These are phyloP conservation scores for Arthrobotrys pseudoclavata DNA, from an alignment of 2,329 filamentous ascomycete genomes.

Conservation along the genomic window DNA sequence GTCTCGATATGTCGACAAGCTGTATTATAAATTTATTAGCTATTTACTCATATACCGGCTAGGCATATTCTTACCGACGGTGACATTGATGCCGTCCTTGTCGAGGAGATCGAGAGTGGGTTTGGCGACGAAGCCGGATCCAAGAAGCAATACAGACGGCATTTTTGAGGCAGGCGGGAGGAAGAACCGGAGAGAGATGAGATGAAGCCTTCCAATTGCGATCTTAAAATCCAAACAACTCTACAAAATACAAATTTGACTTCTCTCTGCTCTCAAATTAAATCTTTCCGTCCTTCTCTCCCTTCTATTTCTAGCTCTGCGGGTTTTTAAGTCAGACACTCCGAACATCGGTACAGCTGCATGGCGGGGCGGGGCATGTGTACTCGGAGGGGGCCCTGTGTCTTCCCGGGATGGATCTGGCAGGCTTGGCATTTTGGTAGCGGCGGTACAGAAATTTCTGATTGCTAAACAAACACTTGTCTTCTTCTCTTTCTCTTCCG, in stretches of 20 bases:
- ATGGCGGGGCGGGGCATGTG: conserved; percentile 1
- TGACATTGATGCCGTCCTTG: conserved; percentile 72
- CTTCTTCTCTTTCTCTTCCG: conserved; percentile 43
- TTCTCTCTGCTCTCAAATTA: neutral
- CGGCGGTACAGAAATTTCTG: conserved; percentile 54
- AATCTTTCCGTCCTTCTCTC: neutral
- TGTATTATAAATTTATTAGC: conserved; percentile 64
- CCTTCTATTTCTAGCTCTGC: conserved; percentile 4
- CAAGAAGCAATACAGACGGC: conserved; percentile 68
- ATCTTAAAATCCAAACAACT: conserved; percentile 14
- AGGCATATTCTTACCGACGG: conserved; percentile 68
- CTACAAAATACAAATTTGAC: conserved; percentile 10
- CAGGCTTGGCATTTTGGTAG: conserved; percentile 8
- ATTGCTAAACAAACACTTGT: conserved; percentile 58
- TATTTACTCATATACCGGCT: neutral
- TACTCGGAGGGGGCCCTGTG: too few species aligned
- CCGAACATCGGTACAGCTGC: conserved; percentile 36
- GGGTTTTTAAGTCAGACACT: conserved; percentile 24
- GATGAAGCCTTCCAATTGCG: conserved; percentile 45
- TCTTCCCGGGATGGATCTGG: too few species aligned
- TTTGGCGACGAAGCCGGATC: conserved; percentile 71
- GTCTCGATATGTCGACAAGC: conserved; percentile 85
- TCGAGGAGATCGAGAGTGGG: conserved; percentile 74
- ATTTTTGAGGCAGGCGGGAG: conserved; percentile 21
- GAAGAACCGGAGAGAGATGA: neutral